Conservation (phyloP, 2,329 filamentous ascomycete genomes). For the Aschersonia sp. region DNA sequence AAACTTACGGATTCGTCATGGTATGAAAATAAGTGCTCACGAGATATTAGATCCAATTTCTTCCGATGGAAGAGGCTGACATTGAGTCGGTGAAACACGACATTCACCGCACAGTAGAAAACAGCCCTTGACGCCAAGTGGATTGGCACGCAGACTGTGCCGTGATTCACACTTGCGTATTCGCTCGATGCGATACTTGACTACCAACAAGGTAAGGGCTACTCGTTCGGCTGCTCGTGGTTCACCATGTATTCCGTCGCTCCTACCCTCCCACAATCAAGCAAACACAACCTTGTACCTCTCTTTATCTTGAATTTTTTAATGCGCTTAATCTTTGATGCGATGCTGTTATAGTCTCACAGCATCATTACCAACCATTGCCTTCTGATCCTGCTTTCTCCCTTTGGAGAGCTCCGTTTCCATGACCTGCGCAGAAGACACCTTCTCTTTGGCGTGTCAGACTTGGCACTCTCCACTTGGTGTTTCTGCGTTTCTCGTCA, state of each 20-base stretch:
- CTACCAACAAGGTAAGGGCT: background rate
- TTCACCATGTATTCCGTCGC: background rate
- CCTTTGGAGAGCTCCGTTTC: background rate
- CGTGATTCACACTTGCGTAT: background rate
- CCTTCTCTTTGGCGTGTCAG: background rate
- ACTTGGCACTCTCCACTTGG: background rate
- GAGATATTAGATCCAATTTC: constrained; percentile 45
- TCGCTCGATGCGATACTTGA: background rate
- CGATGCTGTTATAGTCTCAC: too few species aligned
- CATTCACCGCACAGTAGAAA: constrained; percentile 34
- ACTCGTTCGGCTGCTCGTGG: background rate
- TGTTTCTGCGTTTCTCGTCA: background rate
- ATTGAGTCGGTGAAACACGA: constrained; percentile 44
- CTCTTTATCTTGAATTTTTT: too few species aligned
- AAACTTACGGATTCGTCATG: background rate
- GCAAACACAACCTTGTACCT: too few species aligned
- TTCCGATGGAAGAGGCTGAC: constrained; percentile 46
- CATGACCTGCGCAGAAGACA: background rate
- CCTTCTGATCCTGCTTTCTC: background rate
- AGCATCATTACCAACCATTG: too few species aligned
- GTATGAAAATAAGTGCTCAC: constrained; percentile 5
- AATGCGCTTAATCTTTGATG: too few species aligned
- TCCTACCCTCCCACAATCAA: background rate
- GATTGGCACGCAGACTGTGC: too few species aligned
- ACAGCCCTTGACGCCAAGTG: constrained; percentile 9